Percentiles rank a stretch among this genome's conserved stretches.
Evolutionary conservation across 495 filamentous ascomycete species (phyloP).

Genomic region (Bryoglossum gracile): DNA sequence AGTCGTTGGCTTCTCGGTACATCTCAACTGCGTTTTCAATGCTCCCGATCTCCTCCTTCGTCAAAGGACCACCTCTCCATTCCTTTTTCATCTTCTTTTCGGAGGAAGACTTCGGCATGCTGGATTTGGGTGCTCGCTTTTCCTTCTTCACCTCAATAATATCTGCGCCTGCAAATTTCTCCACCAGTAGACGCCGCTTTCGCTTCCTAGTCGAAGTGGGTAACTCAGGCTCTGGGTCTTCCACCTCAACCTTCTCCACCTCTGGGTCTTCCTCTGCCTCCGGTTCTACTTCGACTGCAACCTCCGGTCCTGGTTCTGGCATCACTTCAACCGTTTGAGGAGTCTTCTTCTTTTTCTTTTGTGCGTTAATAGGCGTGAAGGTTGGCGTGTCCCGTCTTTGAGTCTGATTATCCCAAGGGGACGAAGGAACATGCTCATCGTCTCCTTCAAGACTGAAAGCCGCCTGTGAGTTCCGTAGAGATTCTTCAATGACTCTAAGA

Average conservation of each 20-base stretch:
- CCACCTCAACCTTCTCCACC: neutral
- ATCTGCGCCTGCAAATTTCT: neutral
- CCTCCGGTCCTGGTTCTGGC: neutral
- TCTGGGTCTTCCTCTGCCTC: neutral
- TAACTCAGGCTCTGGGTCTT: neutral
- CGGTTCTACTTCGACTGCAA: neutral
- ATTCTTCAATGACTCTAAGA: neutral
- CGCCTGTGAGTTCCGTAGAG: neutral
- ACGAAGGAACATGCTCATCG: neutral
- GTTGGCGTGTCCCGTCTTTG: slow-evolving; percentile 5
- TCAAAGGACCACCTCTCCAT: no score
- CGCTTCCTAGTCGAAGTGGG: neutral
- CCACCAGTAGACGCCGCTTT: neutral
- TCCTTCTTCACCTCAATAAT: neutral
- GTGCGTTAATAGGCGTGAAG: slow-evolving; percentile 11
- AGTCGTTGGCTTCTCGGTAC: slow-evolving; percentile 28
- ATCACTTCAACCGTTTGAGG: neutral
- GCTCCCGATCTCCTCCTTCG: no score
- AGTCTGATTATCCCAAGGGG: neutral
- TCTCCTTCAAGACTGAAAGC: neutral
- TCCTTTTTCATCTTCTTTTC: no score
- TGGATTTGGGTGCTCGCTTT: neutral
- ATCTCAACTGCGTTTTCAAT: slow-evolving; percentile 27
- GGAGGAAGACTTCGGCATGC: no score
- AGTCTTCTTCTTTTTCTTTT: neutral